Conservation (phyloP, 371 early-diverging fungal species). For the Haplosporangium sp. region DNA sequence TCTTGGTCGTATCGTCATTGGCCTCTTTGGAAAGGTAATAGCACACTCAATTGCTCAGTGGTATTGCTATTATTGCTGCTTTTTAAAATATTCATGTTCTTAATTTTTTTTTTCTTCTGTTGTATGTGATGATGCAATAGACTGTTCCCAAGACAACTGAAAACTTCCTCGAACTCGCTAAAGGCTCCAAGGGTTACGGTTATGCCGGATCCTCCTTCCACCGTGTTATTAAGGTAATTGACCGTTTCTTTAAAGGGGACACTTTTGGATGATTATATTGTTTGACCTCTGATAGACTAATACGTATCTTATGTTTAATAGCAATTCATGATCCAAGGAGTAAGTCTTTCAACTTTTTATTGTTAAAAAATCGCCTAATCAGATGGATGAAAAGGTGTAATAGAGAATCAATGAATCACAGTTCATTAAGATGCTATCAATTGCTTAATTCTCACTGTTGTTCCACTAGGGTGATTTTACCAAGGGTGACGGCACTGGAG, state of each 20-base stretch:
- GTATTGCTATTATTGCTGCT: neutral
- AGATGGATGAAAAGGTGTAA: no score
- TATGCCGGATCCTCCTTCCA: slow-evolving; percentile 94
- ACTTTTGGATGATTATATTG: neutral
- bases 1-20: slow-evolving; percentile 89
- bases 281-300: neutral
- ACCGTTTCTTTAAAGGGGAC: neutral
- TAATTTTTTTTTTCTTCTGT: neutral
- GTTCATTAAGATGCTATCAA: neutral
- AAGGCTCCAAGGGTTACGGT: slow-evolving; percentile 85
- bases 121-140: slow-evolving; percentile 45
- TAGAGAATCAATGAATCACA: no score
- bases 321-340: slow-evolving; percentile 86
- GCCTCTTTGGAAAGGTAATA: slow-evolving; percentile 79
- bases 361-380: no score
- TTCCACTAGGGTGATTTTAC: slow-evolving; percentile 79
- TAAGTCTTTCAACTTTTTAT: slow-evolving; percentile 14
- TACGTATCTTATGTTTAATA: slow-evolving; percentile 3
- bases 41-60: neutral
- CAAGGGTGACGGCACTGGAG: slow-evolving; percentile 92
- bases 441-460: neutral
- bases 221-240: slow-evolving; percentile 81
- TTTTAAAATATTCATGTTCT: neutral
- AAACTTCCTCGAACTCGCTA: slow-evolving; percentile 93
- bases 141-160: slow-evolving; percentile 87